phyloP scores from a whole-genome alignment of 176 grass and related monocot genomes.

The Melocanna baccifera region DNA sequence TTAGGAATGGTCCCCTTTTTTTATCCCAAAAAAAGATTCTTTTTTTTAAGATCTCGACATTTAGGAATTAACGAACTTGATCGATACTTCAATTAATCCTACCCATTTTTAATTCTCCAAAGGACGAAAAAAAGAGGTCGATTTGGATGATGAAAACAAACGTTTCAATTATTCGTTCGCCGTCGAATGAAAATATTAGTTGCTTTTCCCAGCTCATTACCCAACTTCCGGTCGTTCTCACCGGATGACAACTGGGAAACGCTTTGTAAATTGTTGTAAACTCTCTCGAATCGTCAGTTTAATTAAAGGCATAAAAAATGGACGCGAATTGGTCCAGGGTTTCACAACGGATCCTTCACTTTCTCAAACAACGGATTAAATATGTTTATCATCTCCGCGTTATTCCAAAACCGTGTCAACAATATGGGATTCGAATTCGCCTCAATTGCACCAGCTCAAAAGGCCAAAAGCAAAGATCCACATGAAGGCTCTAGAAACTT shows the following conservation, averaged over 20 bases:
- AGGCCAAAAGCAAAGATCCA: background rate
- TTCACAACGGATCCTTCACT: background rate
- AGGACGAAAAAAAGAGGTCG: background rate
- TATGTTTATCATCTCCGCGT: no score
- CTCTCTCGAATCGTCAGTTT: background rate
- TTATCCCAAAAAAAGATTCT: no score
- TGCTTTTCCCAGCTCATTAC: background rate
- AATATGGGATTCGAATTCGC: background rate
- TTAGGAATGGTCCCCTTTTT: no score
- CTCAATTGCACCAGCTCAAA: background rate
- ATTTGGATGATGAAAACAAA: background rate
- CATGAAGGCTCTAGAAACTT: background rate
- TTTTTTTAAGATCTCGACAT: no score
- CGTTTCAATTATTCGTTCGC: background rate
- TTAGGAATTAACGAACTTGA: background rate
- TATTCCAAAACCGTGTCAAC: background rate
- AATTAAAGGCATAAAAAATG: background rate
- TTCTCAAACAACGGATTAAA: background rate
- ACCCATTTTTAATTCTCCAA: background rate
- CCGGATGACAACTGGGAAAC: constrained; percentile 13
- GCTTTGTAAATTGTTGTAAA: background rate
- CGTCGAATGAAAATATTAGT: constrained; percentile 2
- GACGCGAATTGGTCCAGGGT: background rate
- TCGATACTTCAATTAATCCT: background rate
- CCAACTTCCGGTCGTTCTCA: background rate